Evolutionary conservation across 2,329 filamentous ascomycete genomes (phyloP), one percentile per base, ranked within the genome.

Genomic region (Trichothecium sympodiale): DNA sequence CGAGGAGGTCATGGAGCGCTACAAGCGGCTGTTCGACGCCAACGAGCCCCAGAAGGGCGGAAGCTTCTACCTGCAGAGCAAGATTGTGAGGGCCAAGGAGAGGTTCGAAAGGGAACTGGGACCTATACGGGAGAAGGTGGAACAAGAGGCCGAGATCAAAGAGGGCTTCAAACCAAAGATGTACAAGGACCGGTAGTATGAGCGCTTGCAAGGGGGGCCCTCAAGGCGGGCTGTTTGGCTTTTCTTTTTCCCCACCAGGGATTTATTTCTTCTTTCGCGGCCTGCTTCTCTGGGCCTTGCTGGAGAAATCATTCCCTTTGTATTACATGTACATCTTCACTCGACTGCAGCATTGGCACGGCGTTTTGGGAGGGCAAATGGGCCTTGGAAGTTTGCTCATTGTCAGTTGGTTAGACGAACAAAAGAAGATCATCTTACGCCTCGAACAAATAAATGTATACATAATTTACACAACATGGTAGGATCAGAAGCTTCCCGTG

Each of bases 31-130:
- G 33, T 98, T 95, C 56, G 91, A 98, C 60, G 67, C 76, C 48
- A 98, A 98, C 64, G 84, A 98, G 45, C 89, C 91, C 9, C 72
- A 93, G 60, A 94, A 94, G 54, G 91, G 91, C 26, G 91, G 91
- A 36, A 95, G 87, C 52, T 98, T 98, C 62, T 98, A 98, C 61
- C 70, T 98, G 33, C 91, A 98, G 64, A 96, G 89, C 70, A 98
- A 98, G 65, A 77, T 98, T 37, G 63, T 96, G 48, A 72, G 91
- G 43, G 91, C 91, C 39, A 76, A 89, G 50, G 89, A 98, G 64
- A 71, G 91, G 44, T 82, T 98, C 62, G 89, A 96, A 65, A 71
- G 81, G 50, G 89, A 98, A 61, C 65, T 91, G 29, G 71, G 78
- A 44, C 77, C 83, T 40, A 73, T 79, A 40, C 69, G 77, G 50